A percentile compares a stretch with the other conserved stretches of the same genome.
These are phyloP conservation scores for Clausena lansium DNA, from an alignment of 345 rosid species.

Conservation along the genomic window DNA sequence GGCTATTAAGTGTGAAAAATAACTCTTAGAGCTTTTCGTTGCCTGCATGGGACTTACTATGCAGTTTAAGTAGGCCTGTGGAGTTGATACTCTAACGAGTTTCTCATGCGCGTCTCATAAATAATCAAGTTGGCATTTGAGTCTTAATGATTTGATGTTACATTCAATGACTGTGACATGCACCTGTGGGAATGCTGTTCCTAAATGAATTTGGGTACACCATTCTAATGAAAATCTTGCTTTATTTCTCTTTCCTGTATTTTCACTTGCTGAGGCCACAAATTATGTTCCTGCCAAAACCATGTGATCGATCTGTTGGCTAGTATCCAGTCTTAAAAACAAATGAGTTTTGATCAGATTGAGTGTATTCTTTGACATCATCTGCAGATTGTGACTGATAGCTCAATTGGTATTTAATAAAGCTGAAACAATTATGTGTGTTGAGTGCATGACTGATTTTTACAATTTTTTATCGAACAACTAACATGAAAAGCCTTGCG, in stretches of 20 bases:
- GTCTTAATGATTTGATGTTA: background rate
- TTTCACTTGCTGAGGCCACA: background rate
- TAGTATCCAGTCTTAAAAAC: too few relatives aligned
- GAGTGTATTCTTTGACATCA: too few relatives aligned
- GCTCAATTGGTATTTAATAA: background rate
- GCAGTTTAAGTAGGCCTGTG: background rate
- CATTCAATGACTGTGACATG: background rate
- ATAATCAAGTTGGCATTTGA: background rate
- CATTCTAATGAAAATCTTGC: background rate
- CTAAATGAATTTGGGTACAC: background rate
- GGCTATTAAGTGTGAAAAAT: background rate
- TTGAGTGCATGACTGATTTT: background rate
- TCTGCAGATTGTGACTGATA: background rate
- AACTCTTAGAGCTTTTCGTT: background rate
- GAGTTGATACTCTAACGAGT: background rate
- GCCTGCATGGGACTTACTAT: background rate
- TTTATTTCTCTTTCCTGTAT: background rate
- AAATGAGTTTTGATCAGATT: too few relatives aligned
- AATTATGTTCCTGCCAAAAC: background rate
- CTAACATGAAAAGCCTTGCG: conserved; percentile 33
- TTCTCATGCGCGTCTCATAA: background rate
- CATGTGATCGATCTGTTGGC: background rate
- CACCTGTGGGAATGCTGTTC: background rate
- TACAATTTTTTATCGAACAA: background rate
- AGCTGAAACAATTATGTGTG: background rate